Conservation (phyloP, 371 early-diverging fungal species). For the Mortierella sp. region DNA sequence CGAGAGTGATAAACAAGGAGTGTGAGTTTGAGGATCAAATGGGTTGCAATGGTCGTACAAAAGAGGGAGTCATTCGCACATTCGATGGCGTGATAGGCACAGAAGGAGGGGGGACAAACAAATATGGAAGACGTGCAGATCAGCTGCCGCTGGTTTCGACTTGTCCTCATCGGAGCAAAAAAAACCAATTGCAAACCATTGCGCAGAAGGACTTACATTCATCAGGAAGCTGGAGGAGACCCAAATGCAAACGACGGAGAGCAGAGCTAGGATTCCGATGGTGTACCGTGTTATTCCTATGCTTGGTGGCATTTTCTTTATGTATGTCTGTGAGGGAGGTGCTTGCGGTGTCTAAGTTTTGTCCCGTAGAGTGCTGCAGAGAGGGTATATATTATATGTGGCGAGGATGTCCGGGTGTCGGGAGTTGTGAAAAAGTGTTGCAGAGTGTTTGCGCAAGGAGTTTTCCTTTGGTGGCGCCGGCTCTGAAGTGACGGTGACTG, state of each 20-base stretch:
- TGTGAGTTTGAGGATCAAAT: neutral
- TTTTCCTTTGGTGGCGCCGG: neutral
- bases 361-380: conserved; percentile 62
- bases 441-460: neutral
- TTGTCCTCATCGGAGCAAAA: conserved; percentile 7
- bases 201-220: conserved; percentile 62
- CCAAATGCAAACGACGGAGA: conserved; percentile 83
- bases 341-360: conserved; percentile 65
- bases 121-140: neutral
- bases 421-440: neutral
- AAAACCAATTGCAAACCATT: neutral
- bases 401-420: neutral
- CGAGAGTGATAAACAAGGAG: neutral
- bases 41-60: neutral
- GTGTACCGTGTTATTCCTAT: conserved; percentile 51
- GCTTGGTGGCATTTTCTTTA: neutral
- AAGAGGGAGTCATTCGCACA: conserved; percentile 3
- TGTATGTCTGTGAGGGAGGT: conserved; percentile 66
- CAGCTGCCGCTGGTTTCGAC: neutral
- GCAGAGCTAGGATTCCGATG: conserved; percentile 70
- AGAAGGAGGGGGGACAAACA: neutral
- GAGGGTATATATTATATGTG: neutral
- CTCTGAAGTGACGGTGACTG: neutral
- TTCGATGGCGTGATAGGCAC: conserved; percentile 12
- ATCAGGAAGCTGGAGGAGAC: conserved; percentile 82